Conservation (phyloP, 2,329 filamentous ascomycete species). For the Claviceps fusiformis region DNA sequence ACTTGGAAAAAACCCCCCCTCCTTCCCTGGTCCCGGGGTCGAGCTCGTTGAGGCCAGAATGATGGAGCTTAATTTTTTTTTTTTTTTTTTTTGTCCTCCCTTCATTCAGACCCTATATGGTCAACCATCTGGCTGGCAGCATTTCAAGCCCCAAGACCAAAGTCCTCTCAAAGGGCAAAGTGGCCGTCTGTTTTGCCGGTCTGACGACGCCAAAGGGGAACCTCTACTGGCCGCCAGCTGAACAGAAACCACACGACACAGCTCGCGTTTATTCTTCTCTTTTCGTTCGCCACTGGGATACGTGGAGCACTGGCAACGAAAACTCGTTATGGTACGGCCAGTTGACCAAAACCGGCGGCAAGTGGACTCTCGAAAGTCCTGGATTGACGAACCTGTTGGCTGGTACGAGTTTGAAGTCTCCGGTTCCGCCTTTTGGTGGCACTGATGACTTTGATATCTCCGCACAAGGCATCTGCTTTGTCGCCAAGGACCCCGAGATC, state of each 20-base stretch:
- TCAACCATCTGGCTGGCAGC: conserved; percentile 35
- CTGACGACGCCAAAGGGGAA: conserved; percentile 54
- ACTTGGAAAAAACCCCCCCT: not conserved
- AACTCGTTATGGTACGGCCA: conserved; percentile 62
- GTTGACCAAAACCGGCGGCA: conserved; percentile 31
- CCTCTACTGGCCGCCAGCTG: conserved; percentile 51
- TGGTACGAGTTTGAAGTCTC: conserved; percentile 46
- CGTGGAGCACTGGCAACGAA: conserved; percentile 55
- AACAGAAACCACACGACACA: conserved; percentile 44
- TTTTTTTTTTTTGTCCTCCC: not conserved
- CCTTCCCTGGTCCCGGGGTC: no score
- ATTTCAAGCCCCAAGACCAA: conserved; percentile 48
- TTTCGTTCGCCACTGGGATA: conserved; percentile 74
- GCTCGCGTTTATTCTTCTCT: conserved; percentile 61
- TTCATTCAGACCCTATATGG: conserved; percentile 25
- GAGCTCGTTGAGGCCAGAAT: no score
- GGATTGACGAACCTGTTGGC: conserved; percentile 51
- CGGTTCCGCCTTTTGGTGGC: conserved; percentile 67
- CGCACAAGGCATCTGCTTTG: conserved; percentile 52
- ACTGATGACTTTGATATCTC: conserved; percentile 68
- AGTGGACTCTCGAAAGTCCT: conserved; percentile 27
- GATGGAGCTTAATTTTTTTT: not conserved
- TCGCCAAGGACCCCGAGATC: conserved; percentile 59
- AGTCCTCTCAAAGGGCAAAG: conserved; percentile 31
- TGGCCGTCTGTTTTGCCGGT: conserved; percentile 47